Evolutionary conservation across 2,329 filamentous ascomycete genomes (phyloP).

Genomic region (Septoria petroselini): DNA sequence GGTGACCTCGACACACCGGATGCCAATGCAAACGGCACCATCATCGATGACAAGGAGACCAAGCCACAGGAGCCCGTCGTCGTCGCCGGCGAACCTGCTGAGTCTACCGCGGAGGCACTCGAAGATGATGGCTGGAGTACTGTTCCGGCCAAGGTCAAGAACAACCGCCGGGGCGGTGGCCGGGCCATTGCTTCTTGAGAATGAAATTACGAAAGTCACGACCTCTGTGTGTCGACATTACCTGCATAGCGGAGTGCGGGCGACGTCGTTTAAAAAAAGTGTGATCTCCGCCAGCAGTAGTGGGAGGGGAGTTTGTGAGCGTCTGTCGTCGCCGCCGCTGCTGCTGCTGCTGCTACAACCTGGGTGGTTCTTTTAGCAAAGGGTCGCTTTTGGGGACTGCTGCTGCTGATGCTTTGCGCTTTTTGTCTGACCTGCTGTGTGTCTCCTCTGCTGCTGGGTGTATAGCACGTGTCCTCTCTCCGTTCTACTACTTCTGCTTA

Average conservation of each 20-base stretch:
- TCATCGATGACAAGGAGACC: slow-evolving; percentile 52
- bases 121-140: slow-evolving; percentile 56
- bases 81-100: slow-evolving; percentile 37
- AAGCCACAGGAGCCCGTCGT: slow-evolving; percentile 55
- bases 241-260: not conserved
- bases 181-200: slow-evolving; percentile 49
- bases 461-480: too few relatives aligned
- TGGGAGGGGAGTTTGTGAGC: not conserved
- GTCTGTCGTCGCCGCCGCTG: too few relatives aligned
- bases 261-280: not conserved
- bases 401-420: too few relatives aligned
- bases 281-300: not conserved
- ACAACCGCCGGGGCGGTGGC: slow-evolving; percentile 42
- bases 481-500: too few relatives aligned
- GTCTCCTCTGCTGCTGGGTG: too few relatives aligned
- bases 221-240: not conserved
- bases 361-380: too few relatives aligned
- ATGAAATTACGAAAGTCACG: not conserved
- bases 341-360: too few relatives aligned
- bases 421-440: too few relatives aligned
- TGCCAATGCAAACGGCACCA: slow-evolving; percentile 50
- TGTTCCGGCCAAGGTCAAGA: slow-evolving; percentile 49
- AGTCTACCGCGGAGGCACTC: slow-evolving; percentile 46
- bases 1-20: slow-evolving; percentile 46
- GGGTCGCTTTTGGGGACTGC: too few relatives aligned